phyloP scores from a whole-genome alignment of 2,329 filamentous ascomycete species.

The Whalleya microplaca region DNA sequence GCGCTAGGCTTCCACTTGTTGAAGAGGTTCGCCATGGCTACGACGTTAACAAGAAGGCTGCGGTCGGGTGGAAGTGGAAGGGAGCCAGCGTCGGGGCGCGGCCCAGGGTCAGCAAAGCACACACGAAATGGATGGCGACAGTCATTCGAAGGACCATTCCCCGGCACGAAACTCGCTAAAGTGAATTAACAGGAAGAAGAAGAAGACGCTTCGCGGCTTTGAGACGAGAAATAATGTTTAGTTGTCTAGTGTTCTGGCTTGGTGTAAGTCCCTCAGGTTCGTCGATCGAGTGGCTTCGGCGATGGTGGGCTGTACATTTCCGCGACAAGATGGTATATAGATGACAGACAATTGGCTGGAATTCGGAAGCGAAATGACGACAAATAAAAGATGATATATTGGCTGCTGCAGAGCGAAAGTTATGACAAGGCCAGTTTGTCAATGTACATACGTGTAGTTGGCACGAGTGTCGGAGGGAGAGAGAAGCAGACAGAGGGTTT shows the following conservation, averaged over 20 bases:
- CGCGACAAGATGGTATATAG: background rate
- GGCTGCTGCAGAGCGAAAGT: background rate
- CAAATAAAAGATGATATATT: slow-evolving; percentile 8
- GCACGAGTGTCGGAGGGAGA: background rate
- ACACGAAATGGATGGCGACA: slow-evolving; percentile 18
- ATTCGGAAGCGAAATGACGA: background rate
- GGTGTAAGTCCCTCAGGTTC: slow-evolving; percentile 13
- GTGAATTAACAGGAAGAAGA: no score
- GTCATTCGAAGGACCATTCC: slow-evolving; percentile 32
- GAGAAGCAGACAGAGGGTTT: slow-evolving; percentile 6
- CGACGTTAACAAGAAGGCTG: slow-evolving; percentile 5
- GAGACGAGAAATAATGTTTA: slow-evolving; percentile 3
- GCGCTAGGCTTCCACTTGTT: slow-evolving; percentile 61
- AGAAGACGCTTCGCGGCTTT: slow-evolving; percentile 1
- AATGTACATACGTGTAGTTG: background rate
- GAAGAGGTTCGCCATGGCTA: slow-evolving; percentile 60
- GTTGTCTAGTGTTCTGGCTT: slow-evolving; percentile 5
- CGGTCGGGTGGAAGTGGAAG: slow-evolving; percentile 12
- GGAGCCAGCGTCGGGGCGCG: slow-evolving; percentile 33
- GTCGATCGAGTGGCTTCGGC: slow-evolving; percentile 15
- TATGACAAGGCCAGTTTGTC: background rate
- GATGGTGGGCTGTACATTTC: background rate
- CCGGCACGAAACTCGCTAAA: slow-evolving; percentile 6
- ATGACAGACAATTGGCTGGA: background rate
- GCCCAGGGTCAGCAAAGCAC: slow-evolving; percentile 25